Percentiles rank a stretch among this genome's conserved stretches.
phyloP scores from a whole-genome alignment of 2,329 filamentous ascomycete species.

The Apiospora sp. region DNA sequence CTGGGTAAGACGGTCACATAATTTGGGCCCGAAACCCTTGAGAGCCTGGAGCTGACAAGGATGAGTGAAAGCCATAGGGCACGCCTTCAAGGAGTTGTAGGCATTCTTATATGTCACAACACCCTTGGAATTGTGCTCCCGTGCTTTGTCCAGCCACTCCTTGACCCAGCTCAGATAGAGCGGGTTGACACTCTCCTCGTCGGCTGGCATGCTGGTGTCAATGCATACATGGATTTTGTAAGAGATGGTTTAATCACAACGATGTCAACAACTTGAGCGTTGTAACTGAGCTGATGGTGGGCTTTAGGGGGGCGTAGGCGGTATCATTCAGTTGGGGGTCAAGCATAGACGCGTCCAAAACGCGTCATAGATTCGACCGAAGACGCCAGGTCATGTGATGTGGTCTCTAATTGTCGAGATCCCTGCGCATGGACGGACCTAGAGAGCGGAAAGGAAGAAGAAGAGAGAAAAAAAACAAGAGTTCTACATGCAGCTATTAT shows the following conservation, averaged over 20 bases:
- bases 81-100: slow-evolving; percentile 78
- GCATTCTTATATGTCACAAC: slow-evolving; percentile 77
- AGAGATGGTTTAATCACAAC: background rate
- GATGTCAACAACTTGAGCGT: background rate
- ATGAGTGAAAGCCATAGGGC: slow-evolving; percentile 74
- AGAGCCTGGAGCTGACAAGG: slow-evolving; percentile 76
- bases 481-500: slow-evolving; percentile 9
- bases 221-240: background rate
- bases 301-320: too few relatives aligned
- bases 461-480: background rate
- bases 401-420: background rate
- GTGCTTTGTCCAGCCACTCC: slow-evolving; percentile 77
- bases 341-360: background rate
- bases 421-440: background rate
- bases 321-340: background rate
- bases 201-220: slow-evolving; percentile 27
- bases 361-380: background rate
- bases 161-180: slow-evolving; percentile 77
- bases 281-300: background rate
- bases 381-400: background rate
- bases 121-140: slow-evolving; percentile 74
- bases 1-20: slow-evolving; percentile 74
- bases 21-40: slow-evolving; percentile 76
- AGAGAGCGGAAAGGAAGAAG: background rate
- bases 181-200: slow-evolving; percentile 69